A percentile compares a stretch with the other conserved stretches of the same genome.
phyloP scores from a whole-genome alignment of 208 protist species.

The Trypanosoma caninum region DNA sequence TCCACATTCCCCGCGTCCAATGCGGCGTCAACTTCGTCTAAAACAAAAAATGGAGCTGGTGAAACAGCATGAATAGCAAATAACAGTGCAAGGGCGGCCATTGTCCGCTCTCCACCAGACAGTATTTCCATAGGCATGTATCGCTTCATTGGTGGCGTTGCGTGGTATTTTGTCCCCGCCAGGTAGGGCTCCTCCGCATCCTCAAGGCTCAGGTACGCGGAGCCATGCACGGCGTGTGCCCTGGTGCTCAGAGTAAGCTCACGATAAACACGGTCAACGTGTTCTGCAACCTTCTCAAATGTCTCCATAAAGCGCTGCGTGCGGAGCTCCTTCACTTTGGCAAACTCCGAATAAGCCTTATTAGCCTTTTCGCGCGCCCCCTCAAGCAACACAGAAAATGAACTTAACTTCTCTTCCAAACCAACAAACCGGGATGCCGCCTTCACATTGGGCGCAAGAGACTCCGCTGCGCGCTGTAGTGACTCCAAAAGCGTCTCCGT shows the following conservation, averaged over 20 bases:
- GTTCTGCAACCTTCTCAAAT: constrained; percentile 88
- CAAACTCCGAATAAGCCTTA: constrained; percentile 79
- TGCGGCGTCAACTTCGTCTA: constrained; percentile 99
- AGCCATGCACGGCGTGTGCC: constrained; percentile 79
- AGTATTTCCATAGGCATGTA: constrained; percentile 98
- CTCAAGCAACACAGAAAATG: constrained; percentile 73
- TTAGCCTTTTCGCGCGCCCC: constrained; percentile 61
- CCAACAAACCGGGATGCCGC: constrained; percentile 53
- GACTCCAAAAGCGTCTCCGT: constrained; percentile 48
- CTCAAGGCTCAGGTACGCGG: constrained; percentile 95
- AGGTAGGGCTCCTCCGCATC: constrained; percentile 96
- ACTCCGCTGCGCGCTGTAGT: constrained; percentile 66
- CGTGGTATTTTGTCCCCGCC: constrained; percentile 94
- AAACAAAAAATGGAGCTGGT: constrained; percentile 98
- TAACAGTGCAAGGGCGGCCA: constrained; percentile 97
- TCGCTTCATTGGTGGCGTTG: constrained; percentile 97
- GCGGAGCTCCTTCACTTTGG: constrained; percentile 81
- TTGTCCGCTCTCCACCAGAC: constrained; percentile 98
- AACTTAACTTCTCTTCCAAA: constrained; percentile 71
- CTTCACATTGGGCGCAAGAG: constrained; percentile 82
- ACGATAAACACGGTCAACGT: constrained; percentile 95
- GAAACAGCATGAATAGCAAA: constrained; percentile 96
- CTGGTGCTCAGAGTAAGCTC: constrained; percentile 90
- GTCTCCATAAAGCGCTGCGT: constrained; percentile 90
- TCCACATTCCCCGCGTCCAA: constrained; percentile 97